Base-by-base conservation (phyloP, 2,329 filamentous ascomycete species). In the Colletotrichum godetiae region DNA sequence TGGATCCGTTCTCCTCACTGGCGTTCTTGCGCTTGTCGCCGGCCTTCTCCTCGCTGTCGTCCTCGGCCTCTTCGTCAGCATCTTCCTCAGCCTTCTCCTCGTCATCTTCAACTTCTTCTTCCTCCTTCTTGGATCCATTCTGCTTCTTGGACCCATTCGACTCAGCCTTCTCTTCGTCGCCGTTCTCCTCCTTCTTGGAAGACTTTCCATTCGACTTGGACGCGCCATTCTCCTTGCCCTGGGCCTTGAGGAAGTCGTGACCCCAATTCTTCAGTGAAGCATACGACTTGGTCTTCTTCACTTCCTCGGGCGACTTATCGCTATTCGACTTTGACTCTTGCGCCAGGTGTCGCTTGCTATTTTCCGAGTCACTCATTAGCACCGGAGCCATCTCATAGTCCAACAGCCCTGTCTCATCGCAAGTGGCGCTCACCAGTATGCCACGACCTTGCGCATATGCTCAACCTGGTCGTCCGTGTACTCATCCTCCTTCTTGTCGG, bases 211-310 rank as follows among this genome's bases (percentile, higher is more conserved):
- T 57, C n/a, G 29, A 31, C 31, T 72, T 69, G 19, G 52, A 29
- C 3, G 29, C 37, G 24, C 56, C 13, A 55, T 77, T 59, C n/a
- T 76, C 72, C 7, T 73, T 65, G 1, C 75, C 75, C 1, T 77
- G 74, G 2, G 81, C 81, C 77, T 89, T 89, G 72, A 88, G 79
- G 24, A 85, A 80, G 78, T 90, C 88, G 75, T 90, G 88, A 0
- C 88, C 87, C 89, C 89, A 91, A 72, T 92, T 92, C 84, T 91
- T 91, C 75, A 92, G 81, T 5, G 87, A 90, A 33, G 87, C 89
- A 60, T 92, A 91, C 0, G 84, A 87, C 75, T 87, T 87, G 42
- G 85, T 87, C 80, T 86, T 82, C 60, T 86, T 85, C 8, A 85
- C 79, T n/a, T 86, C 83, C 13, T 83, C 82, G 0, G 78, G 73